Percentiles rank a stretch among this genome's conserved stretches.
phyloP scores from a whole-genome alignment of 2,329 filamentous ascomycete genomes.

The Diaporthe sp. region DNA sequence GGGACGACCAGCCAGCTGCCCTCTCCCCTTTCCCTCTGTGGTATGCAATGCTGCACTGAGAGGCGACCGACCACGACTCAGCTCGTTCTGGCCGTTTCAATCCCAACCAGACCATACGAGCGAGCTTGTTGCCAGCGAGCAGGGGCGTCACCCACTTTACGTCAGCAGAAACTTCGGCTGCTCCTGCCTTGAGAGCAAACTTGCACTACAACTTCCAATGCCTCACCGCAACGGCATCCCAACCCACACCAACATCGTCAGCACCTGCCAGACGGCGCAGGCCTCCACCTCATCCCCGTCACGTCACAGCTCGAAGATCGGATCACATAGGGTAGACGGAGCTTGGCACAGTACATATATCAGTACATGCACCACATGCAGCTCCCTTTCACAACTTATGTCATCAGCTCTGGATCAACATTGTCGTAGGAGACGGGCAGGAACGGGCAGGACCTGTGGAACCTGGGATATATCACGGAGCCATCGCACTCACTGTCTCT shows the following conservation, averaged over 20 bases:
- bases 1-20: neutral
- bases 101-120: neutral
- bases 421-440: neutral
- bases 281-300: neutral
- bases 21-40: neutral
- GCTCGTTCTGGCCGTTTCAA: neutral
- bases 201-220: neutral
- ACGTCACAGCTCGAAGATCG: neutral
- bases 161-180: constrained; percentile 19
- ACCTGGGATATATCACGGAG: neutral
- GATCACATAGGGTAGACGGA: neutral
- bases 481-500: neutral
- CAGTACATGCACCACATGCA: neutral
- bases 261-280: neutral
- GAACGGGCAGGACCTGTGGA: neutral
- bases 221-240: too few relatives aligned
- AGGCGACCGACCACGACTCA: neutral
- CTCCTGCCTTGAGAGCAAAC: too few relatives aligned
- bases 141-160: neutral
- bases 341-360: neutral
- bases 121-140: neutral
- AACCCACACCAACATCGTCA: neutral
- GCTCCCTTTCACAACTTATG: neutral
- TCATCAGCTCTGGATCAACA: constrained; percentile 1
- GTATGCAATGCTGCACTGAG: too few relatives aligned